Percentiles rank a stretch among this genome's conserved stretches.
Evolutionary conservation across 139 green algal species (phyloP).

Genomic region (Pseudopediastrum boryanum): DNA sequence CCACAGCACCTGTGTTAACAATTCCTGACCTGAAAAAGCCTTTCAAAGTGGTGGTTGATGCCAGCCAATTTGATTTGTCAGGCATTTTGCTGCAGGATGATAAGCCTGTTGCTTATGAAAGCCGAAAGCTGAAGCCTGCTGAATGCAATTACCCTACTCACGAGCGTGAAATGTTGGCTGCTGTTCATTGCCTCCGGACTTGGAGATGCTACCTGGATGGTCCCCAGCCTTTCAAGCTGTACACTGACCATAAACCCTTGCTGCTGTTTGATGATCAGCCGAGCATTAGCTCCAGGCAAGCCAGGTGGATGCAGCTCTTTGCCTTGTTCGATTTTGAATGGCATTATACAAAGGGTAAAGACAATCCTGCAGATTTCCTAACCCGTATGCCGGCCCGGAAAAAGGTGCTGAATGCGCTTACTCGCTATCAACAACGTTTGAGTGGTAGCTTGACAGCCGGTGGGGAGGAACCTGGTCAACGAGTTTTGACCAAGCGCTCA

Average conservation of each 20-base stretch:
- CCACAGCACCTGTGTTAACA: constrained; percentile 23
- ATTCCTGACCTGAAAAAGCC: constrained; percentile 25
- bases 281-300: constrained; percentile 33
- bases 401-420: neutral
- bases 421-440: no score
- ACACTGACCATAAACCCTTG: constrained; percentile 52
- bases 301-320: constrained; percentile 42
- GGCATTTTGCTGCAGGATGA: constrained; percentile 49
- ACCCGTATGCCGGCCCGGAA: constrained; percentile 10
- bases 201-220: constrained; percentile 54
- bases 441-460: no score
- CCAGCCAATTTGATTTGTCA: constrained; percentile 36
- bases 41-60: constrained; percentile 44
- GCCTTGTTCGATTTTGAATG: constrained; percentile 37
- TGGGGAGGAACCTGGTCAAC: no score
- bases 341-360: constrained; percentile 31
- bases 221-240: constrained; percentile 6
- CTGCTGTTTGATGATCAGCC: constrained; percentile 32
- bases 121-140: constrained; percentile 33
- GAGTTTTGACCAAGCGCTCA: neutral
- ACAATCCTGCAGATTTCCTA: constrained; percentile 49
- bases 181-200: constrained; percentile 37
- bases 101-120: constrained; percentile 49
- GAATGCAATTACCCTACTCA: constrained; percentile 51
- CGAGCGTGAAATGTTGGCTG: constrained; percentile 58